Conservation (phyloP, 345 rosid genomes). For the Odontarrhena argentea region DNA sequence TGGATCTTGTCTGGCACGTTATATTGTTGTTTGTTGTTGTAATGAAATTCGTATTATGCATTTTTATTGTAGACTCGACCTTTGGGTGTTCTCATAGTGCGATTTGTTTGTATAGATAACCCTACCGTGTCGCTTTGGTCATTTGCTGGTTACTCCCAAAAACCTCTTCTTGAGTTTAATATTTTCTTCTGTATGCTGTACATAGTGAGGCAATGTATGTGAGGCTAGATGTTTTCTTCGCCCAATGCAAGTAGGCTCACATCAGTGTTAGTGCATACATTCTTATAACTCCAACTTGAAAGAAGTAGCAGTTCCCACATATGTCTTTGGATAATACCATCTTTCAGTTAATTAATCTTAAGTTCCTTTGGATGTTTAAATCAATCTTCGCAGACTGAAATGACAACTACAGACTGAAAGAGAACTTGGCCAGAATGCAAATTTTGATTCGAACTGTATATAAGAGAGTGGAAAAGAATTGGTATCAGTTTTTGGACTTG, state of each 20-base stretch:
- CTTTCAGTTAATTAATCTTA: slow-evolving; percentile 9
- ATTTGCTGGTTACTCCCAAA: background rate
- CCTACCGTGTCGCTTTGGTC: background rate
- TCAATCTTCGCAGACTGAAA: slow-evolving; percentile 71
- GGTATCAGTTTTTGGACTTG: slow-evolving; percentile 87
- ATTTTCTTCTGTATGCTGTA: slow-evolving; percentile 22
- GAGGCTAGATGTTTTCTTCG: slow-evolving; percentile 14
- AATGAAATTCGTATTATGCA: slow-evolving; percentile 9
- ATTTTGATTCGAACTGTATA: slow-evolving; percentile 97
- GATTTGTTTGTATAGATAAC: slow-evolving; percentile 8
- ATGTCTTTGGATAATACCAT: slow-evolving; percentile 16
- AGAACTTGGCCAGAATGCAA: slow-evolving; percentile 97
- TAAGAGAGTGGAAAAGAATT: slow-evolving; percentile 95
- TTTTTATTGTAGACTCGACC: slow-evolving; percentile 3
- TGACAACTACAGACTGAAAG: slow-evolving; percentile 99
- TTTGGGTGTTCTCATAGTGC: slow-evolving; percentile 4
- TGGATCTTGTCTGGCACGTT: slow-evolving; percentile 10
- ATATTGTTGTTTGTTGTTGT: slow-evolving; percentile 26
- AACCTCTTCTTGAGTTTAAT: slow-evolving; percentile 7
- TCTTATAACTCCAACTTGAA: slow-evolving; percentile 1
- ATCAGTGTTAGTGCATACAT: slow-evolving; percentile 23
- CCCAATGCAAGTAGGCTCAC: slow-evolving; percentile 22
- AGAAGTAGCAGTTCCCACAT: slow-evolving; percentile 4
- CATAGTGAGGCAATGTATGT: background rate
- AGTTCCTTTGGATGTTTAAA: slow-evolving; percentile 35